Evolutionary conservation across 106 monocot genomes (phyloP), one percentile per base, ranked within the genome.

Genomic region (Amphibolis antarctica): DNA sequence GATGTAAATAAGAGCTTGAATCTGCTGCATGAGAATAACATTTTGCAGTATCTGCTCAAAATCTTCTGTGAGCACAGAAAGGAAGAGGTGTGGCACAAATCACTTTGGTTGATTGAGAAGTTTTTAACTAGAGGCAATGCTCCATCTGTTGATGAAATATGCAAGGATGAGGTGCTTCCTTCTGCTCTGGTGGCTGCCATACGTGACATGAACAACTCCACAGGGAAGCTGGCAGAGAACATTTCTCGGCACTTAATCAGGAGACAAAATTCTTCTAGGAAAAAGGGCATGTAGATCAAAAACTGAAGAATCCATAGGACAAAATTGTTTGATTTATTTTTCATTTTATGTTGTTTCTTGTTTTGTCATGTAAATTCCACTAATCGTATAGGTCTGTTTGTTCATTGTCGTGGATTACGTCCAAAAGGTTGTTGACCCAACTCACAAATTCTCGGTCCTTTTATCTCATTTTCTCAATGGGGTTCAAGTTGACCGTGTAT

Each of bases 31-130:
- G 67, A 59, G 69, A 28, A 62, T 52, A 68, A 73, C 4, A 72
- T 49, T 12, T 58, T 83, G 55, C 5, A 49, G 42, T 64, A 42
- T n/a, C 69, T 88, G 31, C 46, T 83, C 54, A 56, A 69, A 13
- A 66, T 73, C 24, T 14, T 88, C 26, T 69, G 72, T 66, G 66
- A 64, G 20, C 72, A 71, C 59, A 65, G 52, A 31, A 66, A 76
- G 24, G 75, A 76, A 17, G 50, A 46, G 29, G 62, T 81, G 62
- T 59, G 68, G 66, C 51, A 71, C 59, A 72, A 76, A 66, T 53
- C 55, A 0, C 76, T 88, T 14, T 84, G 80, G 83, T 54, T 84
- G 23, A 69, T 81, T 23, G 88, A 88, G 64, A 78, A 67, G 78
- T 75, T 83, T 59, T 23, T 84, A 64, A 21, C 44, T 60, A 68